phyloP scores from a whole-genome alignment of 225 moss, liverwort and hornwort genomes.

The Pleurozium schreberi region DNA sequence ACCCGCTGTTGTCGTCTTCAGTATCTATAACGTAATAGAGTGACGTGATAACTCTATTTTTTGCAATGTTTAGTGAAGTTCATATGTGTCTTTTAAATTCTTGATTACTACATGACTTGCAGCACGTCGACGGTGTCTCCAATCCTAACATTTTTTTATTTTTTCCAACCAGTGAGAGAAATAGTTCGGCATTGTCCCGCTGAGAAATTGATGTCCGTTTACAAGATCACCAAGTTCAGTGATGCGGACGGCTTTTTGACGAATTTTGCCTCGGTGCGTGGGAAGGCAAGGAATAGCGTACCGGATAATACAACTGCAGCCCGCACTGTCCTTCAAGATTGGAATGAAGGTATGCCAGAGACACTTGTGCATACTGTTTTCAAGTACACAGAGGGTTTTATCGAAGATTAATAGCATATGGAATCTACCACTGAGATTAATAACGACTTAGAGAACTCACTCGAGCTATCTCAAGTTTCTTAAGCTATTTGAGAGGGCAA shows the following conservation, averaged over 20 bases:
- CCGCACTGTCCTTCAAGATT: slow-evolving; percentile 66
- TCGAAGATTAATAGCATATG: background rate
- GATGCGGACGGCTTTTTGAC: slow-evolving; percentile 64
- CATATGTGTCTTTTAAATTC: background rate
- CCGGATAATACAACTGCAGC: slow-evolving; percentile 53
- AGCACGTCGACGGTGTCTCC: background rate
- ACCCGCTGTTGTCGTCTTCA: background rate
- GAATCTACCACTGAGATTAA: background rate
- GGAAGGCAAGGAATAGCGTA: slow-evolving; percentile 66
- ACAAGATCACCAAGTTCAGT: slow-evolving; percentile 56
- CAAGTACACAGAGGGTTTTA: background rate
- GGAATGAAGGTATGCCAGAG: slow-evolving; percentile 65
- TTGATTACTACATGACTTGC: background rate
- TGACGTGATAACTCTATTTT: background rate
- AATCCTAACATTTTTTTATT: background rate
- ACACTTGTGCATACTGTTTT: background rate
- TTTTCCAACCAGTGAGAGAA: slow-evolving; percentile 41
- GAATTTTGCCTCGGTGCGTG: slow-evolving; percentile 47
- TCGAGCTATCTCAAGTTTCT: background rate
- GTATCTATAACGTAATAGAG: background rate
- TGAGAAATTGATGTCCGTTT: slow-evolving; percentile 75
- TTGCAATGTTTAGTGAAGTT: background rate
- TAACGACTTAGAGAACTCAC: background rate
- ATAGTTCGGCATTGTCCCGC: slow-evolving; percentile 55
- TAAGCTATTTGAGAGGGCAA: background rate